Evolutionary conservation across 2,329 filamentous ascomycete species (phyloP).

Genomic region (Colletotrichum sp.): DNA sequence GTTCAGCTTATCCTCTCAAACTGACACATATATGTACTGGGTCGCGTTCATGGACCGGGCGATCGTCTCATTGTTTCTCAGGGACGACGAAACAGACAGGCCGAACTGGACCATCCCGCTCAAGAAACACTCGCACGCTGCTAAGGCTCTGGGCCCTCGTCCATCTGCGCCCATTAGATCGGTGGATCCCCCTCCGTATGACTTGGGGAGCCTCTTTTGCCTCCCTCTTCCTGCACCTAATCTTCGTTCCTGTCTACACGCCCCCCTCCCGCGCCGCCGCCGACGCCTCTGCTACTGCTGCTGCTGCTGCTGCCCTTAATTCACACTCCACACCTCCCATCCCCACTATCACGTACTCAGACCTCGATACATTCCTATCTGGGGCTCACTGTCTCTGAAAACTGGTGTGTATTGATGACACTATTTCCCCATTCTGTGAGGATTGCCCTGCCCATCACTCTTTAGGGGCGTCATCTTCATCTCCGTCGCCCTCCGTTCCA

Average conservation of each 20-base stretch:
- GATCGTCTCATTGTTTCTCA: constrained; percentile 24
- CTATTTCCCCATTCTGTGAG: constrained; percentile 22
- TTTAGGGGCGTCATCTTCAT: constrained; percentile 31
- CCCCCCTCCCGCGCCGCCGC: background rate
- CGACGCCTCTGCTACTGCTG: background rate
- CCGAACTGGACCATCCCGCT: constrained; percentile 10
- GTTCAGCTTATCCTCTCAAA: constrained; percentile 7
- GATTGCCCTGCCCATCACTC: constrained; percentile 14
- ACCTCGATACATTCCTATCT: constrained; percentile 37
- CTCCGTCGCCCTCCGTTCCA: constrained; percentile 37
- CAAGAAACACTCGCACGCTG: constrained; percentile 5
- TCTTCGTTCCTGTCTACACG: constrained; percentile 10
- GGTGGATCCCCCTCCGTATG: constrained; percentile 10
- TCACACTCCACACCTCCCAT: constrained; percentile 9
- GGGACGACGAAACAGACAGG: constrained; percentile 24
- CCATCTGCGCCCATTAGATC: background rate
- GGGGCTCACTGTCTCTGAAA: constrained; percentile 39
- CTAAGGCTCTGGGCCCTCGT: background rate
- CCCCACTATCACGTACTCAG: constrained; percentile 18
- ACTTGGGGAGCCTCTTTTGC: constrained; percentile 15
- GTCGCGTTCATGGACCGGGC: constrained; percentile 21
- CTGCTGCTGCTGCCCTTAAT: background rate
- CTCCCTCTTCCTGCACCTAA: constrained; percentile 11
- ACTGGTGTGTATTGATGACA: constrained; percentile 20
- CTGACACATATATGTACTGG: constrained; percentile 19